phyloP scores from a whole-genome alignment of 352 stramenopile genomes.

The Phytophthora sp. region DNA sequence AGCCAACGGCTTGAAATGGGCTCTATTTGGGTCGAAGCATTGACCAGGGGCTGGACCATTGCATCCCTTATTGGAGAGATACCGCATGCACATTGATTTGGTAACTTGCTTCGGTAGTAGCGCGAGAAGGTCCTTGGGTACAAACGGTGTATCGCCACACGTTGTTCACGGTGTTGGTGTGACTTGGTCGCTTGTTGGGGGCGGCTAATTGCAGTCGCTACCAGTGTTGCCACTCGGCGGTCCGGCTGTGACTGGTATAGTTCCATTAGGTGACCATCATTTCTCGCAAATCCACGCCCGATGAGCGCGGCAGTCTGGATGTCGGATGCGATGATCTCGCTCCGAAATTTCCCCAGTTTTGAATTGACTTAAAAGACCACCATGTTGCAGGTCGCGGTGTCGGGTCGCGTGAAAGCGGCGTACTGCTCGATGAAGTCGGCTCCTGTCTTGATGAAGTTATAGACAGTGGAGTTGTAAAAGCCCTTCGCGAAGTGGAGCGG shows the following conservation, averaged over 20 bases:
- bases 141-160: background rate
- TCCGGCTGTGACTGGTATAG: conserved; percentile 4
- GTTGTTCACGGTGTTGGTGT: background rate
- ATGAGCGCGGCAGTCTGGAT: background rate
- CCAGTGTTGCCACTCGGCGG: background rate
- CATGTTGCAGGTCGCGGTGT: background rate
- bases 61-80: conserved; percentile 14
- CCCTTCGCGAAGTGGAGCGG: background rate
- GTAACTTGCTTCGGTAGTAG: conserved; percentile 11
- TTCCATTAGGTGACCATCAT: conserved; percentile 13
- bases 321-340: conserved; percentile 3
- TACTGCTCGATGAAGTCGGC: conserved; percentile 2
- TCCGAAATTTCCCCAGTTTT: conserved; percentile 20
- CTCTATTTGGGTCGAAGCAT: conserved; percentile 7
- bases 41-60: background rate
- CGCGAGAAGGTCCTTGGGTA: background rate
- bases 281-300: conserved; percentile 1
- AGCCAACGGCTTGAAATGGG: background rate
- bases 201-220: no score
- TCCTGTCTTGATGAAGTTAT: conserved; percentile 1
- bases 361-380: conserved; percentile 15
- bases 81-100: conserved; percentile 22
- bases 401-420: background rate
- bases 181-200: no score
- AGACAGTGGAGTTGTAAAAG: conserved; percentile 17